Evolutionary conservation across 108 stramenopile genomes (phyloP), one percentile per base, ranked within the genome.

Genomic region (Craspedostauros australis): DNA sequence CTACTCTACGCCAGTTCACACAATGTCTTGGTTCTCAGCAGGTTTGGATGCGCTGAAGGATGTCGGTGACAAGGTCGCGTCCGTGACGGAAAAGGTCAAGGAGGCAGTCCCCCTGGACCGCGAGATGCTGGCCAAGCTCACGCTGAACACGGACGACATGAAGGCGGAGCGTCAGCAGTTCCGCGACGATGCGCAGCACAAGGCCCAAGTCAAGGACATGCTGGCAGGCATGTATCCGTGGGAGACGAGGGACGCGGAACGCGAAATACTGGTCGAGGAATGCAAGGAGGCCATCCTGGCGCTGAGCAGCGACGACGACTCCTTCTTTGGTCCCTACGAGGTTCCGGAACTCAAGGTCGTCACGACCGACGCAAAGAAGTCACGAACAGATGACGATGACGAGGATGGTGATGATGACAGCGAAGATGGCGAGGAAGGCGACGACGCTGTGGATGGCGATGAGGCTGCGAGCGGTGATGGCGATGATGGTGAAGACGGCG

Each of bases 181-280:
- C 32, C 68, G 80, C 30, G 60, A 69, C 2, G 84, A 92, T 50
- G 84, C 82, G 28, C 31, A 21, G 11, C 75, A 72, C 18, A 88
- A 88, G 58, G 91, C 70, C 46, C 57, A 32, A 27, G 82, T 79
- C 9, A 72, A 64, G 31, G 80, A 88, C 57, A 56, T 39, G 16
- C 50, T 92, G 44, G 66, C 82, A 0, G 67, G 71, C 24, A 62
- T 88, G 46, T 42, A 86, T 2, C 91, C 91, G 9, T 92, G 91
- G 91, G 86, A 88, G 39, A 92, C 91, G 24, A 44, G 70, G 22
- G 91, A 92, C 68, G 46, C 50, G 19, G 91, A 86, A 59, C 71
- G 87, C 54, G 91, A 86, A 52, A 92, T 92, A 57, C 53, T 92
- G 34, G 85, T 87, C 33, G 91, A 92, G 26, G 91, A 92, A 60